These are phyloP conservation scores for Zymoseptoria brevis DNA, from an alignment of 2,329 filamentous ascomycete genomes.

Conservation along the genomic window DNA sequence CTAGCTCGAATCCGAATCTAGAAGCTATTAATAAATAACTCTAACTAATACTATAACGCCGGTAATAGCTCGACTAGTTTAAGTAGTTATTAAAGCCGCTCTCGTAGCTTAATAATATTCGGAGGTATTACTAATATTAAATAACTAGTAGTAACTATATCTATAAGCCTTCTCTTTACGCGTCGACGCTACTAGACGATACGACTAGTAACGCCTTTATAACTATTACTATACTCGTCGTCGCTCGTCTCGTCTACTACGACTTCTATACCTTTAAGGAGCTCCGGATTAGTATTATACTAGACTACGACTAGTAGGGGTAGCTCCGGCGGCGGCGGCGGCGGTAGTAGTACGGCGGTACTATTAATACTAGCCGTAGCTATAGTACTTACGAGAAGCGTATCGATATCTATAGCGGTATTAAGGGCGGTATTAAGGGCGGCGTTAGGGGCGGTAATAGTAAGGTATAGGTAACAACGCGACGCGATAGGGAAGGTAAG, in stretches of 20 bases:
- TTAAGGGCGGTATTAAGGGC: no score
- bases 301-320: no score
- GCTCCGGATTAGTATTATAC: no score
- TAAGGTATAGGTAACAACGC: background rate
- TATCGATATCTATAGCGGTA: no score
- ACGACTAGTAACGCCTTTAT: background rate
- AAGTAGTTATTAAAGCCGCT: background rate
- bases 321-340: no score
- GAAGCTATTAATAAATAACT: background rate
- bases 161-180: background rate
- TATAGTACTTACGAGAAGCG: no score
- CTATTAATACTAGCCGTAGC: no score
- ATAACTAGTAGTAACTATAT: background rate
- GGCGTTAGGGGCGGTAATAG: background rate
- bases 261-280: background rate
- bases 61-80: background rate
- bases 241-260: background rate
- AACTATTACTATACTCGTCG: background rate
- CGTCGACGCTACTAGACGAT: background rate
- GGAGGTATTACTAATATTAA: background rate
- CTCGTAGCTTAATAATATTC: no score
- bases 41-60: background rate
- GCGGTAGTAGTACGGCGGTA: no score
- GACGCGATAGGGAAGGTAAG: background rate
- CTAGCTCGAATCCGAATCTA: background rate